A percentile compares a stretch with the other conserved stretches of the same genome.
Conservation (phyloP, 2,329 filamentous ascomycete genomes). For the Xylariaceae sp. region DNA sequence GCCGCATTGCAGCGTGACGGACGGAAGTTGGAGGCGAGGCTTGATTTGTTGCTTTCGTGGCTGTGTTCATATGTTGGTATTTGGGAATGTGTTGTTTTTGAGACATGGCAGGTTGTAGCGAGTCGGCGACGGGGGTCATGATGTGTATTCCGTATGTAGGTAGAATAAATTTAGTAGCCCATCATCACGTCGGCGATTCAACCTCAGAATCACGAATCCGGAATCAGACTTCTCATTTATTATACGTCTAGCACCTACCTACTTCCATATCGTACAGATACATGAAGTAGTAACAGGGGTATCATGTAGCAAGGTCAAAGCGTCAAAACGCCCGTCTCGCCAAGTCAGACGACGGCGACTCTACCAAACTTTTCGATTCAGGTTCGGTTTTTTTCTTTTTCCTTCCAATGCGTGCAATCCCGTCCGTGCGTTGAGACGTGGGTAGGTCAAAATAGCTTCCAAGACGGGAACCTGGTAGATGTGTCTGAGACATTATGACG, state of each 20-base stretch:
- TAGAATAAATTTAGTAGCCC: too few relatives aligned
- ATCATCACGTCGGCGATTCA: too few relatives aligned
- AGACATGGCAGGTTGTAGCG: slow-evolving; percentile 2
- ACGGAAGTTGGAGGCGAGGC: background rate
- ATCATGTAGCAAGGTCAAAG: too few relatives aligned
- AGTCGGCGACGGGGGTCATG: background rate
- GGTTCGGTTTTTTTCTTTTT: background rate
- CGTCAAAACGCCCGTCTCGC: too few relatives aligned
- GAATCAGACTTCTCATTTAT: too few relatives aligned
- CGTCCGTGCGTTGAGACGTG: background rate
- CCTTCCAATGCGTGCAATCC: background rate
- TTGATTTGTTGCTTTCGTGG: background rate
- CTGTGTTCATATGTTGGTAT: background rate
- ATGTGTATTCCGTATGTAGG: background rate
- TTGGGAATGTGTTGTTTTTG: background rate
- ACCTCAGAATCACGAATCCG: too few relatives aligned
- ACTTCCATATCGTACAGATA: too few relatives aligned
- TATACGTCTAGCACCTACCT: too few relatives aligned
- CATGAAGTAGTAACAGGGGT: too few relatives aligned
- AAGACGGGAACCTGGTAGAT: background rate
- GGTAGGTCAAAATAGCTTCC: background rate
- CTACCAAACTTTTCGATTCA: background rate
- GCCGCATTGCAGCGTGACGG: background rate
- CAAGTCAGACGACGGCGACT: too few relatives aligned
- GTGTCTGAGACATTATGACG: background rate